A percentile compares a stretch with the other conserved stretches of the same genome.
These are phyloP conservation scores for Lachnellula subtilissima DNA, from an alignment of 2,329 filamentous ascomycete species.

Conservation along the genomic window DNA sequence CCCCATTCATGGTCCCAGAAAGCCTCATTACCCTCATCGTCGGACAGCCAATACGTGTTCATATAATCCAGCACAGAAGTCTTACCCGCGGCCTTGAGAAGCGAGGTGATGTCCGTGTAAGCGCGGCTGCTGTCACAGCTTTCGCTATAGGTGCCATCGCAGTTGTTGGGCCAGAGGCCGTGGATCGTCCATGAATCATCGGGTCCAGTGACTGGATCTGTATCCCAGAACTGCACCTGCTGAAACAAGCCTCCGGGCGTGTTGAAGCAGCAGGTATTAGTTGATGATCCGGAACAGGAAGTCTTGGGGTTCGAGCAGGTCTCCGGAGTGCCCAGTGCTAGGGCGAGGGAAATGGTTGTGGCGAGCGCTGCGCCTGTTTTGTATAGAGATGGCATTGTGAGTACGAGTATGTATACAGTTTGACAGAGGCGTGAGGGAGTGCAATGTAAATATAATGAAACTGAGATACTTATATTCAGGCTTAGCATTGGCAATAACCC, in stretches of 20 bases:
- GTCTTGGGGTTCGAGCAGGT: not conserved
- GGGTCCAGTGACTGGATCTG: conserved; percentile 55
- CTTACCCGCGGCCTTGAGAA: not conserved
- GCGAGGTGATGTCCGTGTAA: conserved; percentile 36
- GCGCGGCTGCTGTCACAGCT: conserved; percentile 56
- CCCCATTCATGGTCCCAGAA: conserved; percentile 71
- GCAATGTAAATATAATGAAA: too few relatives aligned
- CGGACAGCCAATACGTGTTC: conserved; percentile 54
- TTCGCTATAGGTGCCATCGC: conserved; percentile 62
- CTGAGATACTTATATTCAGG: too few relatives aligned
- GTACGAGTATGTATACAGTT: too few relatives aligned
- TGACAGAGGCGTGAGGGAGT: too few relatives aligned
- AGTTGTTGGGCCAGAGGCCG: conserved; percentile 60
- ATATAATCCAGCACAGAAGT: conserved; percentile 25
- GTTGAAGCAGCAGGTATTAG: conserved; percentile 64
- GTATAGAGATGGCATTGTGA: too few relatives aligned
- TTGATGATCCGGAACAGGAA: conserved; percentile 1
- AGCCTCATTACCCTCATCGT: conserved; percentile 43
- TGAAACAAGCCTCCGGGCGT: conserved; percentile 65
- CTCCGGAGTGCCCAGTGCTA: conserved; percentile 1
- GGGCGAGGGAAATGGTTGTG: not conserved
- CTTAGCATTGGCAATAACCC: too few relatives aligned
- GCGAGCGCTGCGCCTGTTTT: not conserved
- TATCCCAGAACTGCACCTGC: conserved; percentile 75
- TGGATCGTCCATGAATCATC: conserved; percentile 68